phyloP scores from a whole-genome alignment of 2,329 filamentous ascomycete genomes.

The Phialophora macrospora region DNA sequence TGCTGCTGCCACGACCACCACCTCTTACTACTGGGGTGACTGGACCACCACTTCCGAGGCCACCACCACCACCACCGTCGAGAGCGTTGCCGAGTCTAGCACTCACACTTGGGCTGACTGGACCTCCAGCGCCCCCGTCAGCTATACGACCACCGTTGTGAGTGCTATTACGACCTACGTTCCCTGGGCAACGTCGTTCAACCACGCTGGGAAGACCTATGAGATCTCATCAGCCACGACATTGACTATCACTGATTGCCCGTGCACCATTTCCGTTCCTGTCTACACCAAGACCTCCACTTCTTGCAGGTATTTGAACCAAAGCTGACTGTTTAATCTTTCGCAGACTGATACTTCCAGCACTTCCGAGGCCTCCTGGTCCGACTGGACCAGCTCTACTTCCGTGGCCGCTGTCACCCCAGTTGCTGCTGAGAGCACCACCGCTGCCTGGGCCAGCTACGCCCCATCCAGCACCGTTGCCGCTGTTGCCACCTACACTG shows the following conservation, averaged over 20 bases:
- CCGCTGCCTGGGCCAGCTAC: conserved; percentile 21
- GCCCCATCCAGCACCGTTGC: conserved; percentile 24
- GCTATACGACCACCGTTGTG: conserved; percentile 38
- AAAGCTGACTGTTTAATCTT: conserved; percentile 10
- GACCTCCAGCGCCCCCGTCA: conserved; percentile 29
- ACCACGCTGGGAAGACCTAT: conserved; percentile 39
- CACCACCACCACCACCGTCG: conserved; percentile 25
- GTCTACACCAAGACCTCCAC: conserved; percentile 38
- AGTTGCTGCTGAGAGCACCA: conserved; percentile 18
- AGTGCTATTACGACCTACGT: conserved; percentile 40
- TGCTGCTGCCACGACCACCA: conserved; percentile 19
- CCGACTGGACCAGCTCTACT: conserved; percentile 13
- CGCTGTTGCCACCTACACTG: conserved; percentile 35
- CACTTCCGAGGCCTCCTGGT: conserved; percentile 20
- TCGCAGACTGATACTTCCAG: conserved; percentile 20
- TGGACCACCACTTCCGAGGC: conserved; percentile 21
- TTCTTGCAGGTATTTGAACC: conserved; percentile 33
- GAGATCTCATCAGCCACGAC: conserved; percentile 38
- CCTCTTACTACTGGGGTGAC: conserved; percentile 24
- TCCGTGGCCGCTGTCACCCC: conserved; percentile 1
- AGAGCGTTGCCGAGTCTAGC: conserved; percentile 17
- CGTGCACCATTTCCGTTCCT: conserved; percentile 40
- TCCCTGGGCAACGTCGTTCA: conserved; percentile 36
- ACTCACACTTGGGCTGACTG: conserved; percentile 35
- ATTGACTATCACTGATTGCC: conserved; percentile 41